These are phyloP conservation scores for Coniella lustricola DNA, from an alignment of 2,329 filamentous ascomycete genomes.

Conservation along the genomic window DNA sequence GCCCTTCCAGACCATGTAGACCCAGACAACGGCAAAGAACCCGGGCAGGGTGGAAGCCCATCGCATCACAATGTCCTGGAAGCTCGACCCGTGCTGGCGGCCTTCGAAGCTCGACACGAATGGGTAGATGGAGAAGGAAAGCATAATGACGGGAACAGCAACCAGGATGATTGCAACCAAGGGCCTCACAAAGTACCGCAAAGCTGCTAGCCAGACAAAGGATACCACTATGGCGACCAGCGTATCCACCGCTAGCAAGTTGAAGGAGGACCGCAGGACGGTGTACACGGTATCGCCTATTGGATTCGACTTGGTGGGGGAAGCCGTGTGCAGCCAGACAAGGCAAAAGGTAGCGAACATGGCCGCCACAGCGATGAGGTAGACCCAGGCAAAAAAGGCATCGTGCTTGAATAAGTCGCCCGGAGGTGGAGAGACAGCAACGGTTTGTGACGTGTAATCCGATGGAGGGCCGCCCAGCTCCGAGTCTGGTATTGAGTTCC, in stretches of 20 bases:
- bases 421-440: constrained; percentile 35
- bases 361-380: constrained; percentile 74
- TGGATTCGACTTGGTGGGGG: constrained; percentile 59
- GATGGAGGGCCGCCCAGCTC: constrained; percentile 32
- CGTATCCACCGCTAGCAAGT: constrained; percentile 85
- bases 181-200: constrained; percentile 82
- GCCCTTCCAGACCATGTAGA: constrained; percentile 74
- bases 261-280: constrained; percentile 76
- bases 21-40: constrained; percentile 67
- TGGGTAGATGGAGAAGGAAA: constrained; percentile 86
- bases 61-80: constrained; percentile 88
- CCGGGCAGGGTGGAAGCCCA: constrained; percentile 76
- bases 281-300: constrained; percentile 94
- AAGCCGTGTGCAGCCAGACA: constrained; percentile 80
- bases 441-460: constrained; percentile 31
- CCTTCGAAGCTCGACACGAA: constrained; percentile 86
- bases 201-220: constrained; percentile 79
- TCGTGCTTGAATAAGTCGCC: constrained; percentile 75
- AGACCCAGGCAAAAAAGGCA: constrained; percentile 85
- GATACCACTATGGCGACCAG: constrained; percentile 84
- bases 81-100: constrained; percentile 60
- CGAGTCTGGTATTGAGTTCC: constrained; percentile 37
- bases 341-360: constrained; percentile 85
- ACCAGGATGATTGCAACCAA: constrained; percentile 75
- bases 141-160: constrained; percentile 76